Conservation (phyloP, 75 land plant species). For the Cunninghamia lanceolata region DNA sequence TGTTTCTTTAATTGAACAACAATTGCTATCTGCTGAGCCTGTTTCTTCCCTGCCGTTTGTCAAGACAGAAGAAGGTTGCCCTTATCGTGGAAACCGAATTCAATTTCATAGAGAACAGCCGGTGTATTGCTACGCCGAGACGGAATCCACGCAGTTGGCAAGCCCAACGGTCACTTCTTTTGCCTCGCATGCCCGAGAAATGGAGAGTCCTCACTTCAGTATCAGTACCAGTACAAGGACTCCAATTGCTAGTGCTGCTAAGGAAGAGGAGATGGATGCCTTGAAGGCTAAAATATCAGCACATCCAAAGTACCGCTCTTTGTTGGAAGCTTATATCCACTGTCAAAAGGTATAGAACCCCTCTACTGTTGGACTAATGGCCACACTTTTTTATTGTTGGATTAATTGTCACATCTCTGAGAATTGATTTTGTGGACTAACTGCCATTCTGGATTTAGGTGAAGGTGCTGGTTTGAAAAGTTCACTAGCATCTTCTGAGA, state of each 20-base stretch:
- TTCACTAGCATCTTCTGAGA: too few relatives aligned
- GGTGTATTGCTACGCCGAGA: not conserved
- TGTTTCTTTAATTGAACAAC: not conserved
- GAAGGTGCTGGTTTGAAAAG: too few relatives aligned
- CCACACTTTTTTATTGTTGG: too few relatives aligned
- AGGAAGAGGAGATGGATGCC: conserved; percentile 30
- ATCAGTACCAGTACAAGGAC: not conserved
- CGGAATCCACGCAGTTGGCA: not conserved
- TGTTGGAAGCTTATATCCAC: conserved; percentile 64
- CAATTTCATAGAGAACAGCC: conserved; percentile 3
- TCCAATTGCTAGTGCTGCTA: not conserved
- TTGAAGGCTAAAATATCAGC: conserved; percentile 66
- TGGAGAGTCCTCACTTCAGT: not conserved
- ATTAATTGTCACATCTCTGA: too few relatives aligned
- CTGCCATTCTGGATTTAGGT: too few relatives aligned
- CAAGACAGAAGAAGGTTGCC: conserved; percentile 3
- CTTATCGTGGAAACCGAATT: not conserved
- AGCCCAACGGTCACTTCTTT: not conserved
- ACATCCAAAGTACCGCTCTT: conserved; percentile 60
- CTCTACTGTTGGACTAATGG: too few relatives aligned
- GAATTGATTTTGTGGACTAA: too few relatives aligned
- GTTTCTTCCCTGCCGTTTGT: not conserved
- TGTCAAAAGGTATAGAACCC: conserved; percentile 57
- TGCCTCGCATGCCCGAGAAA: not conserved
- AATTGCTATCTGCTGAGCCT: not conserved